Evolutionary conservation across 257 asterid species (phyloP).

Genomic region (Gentiana macrophylla): DNA sequence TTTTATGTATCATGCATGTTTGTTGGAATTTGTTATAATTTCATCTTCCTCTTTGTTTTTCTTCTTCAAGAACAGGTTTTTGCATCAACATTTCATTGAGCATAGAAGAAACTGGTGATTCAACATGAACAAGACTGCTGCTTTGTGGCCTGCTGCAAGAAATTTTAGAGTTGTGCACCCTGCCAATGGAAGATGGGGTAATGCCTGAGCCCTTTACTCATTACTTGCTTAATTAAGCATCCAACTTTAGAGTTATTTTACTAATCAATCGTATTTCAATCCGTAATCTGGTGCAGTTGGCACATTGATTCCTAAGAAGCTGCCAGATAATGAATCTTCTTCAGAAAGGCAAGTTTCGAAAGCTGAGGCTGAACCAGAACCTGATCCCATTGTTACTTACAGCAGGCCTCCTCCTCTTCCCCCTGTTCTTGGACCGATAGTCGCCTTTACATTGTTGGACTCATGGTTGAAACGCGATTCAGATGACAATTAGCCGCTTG

Average conservation of each 20-base stretch:
- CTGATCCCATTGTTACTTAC: slow-evolving; percentile 44
- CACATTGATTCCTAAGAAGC: slow-evolving; percentile 19
- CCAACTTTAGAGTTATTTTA: not conserved
- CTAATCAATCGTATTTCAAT: not conserved
- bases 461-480: slow-evolving; percentile 34
- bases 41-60: not conserved
- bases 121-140: slow-evolving; percentile 16
- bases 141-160: slow-evolving; percentile 1
- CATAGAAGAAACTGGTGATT: not conserved
- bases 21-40: too few relatives aligned
- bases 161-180: slow-evolving; percentile 9
- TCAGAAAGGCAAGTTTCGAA: slow-evolving; percentile 13
- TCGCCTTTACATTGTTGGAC: slow-evolving; percentile 45
- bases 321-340: slow-evolving; percentile 10
- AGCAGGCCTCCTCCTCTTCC: slow-evolving; percentile 51
- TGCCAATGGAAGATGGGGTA: slow-evolving; percentile 27
- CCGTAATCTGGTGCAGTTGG: slow-evolving; percentile 19
- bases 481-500: slow-evolving; percentile 35
- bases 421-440: slow-evolving; percentile 54
- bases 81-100: slow-evolving; percentile 1
- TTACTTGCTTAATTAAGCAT: not conserved
- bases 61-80: not conserved
- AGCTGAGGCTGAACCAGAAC: slow-evolving; percentile 22
- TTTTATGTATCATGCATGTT: too few relatives aligned
- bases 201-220: not conserved